These are phyloP conservation scores for Saccharomyces hybrid DNA, from an alignment of 1,139 yeast species.

Conservation along the genomic window DNA sequence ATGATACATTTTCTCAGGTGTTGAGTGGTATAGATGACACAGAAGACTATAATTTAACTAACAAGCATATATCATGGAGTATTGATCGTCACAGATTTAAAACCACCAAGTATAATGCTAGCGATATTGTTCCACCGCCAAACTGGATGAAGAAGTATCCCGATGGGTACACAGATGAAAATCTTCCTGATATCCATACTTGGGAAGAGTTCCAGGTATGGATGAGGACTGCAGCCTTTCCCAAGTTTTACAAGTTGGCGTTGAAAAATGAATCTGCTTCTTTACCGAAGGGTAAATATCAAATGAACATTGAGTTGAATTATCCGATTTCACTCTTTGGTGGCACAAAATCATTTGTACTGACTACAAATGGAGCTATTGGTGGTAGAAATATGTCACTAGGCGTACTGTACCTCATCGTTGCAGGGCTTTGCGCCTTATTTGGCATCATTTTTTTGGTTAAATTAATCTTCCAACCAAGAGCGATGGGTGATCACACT, in stretches of 20 bases:
- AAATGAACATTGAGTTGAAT: conserved; percentile 66
- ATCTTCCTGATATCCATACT: conserved; percentile 68
- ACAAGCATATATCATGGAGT: conserved; percentile 77
- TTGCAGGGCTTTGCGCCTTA: conserved; percentile 68
- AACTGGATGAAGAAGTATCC: conserved; percentile 83
- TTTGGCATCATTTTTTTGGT: conserved; percentile 39
- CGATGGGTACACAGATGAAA: conserved; percentile 78
- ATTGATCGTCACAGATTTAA: conserved; percentile 71
- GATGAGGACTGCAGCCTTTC: conserved; percentile 93
- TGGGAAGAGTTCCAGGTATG: conserved; percentile 91
- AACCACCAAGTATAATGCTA: conserved; percentile 61
- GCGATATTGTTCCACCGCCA: conserved; percentile 89
- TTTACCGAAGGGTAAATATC: conserved; percentile 61
- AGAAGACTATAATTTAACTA: conserved; percentile 52
- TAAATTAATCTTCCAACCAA: conserved; percentile 41
- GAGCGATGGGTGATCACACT: conserved; percentile 38
- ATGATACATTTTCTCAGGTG: conserved; percentile 58
- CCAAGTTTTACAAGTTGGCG: conserved; percentile 76
- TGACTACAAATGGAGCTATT: conserved; percentile 76
- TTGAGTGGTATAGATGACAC: conserved; percentile 32
- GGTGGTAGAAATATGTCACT: conserved; percentile 87
- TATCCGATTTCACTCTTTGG: conserved; percentile 80
- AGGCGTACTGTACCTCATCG: conserved; percentile 85
- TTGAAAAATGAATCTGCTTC: conserved; percentile 65
- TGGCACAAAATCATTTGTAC: conserved; percentile 72